phyloP scores from a whole-genome alignment of 208 protist species.

The Lotmaria passim region DNA sequence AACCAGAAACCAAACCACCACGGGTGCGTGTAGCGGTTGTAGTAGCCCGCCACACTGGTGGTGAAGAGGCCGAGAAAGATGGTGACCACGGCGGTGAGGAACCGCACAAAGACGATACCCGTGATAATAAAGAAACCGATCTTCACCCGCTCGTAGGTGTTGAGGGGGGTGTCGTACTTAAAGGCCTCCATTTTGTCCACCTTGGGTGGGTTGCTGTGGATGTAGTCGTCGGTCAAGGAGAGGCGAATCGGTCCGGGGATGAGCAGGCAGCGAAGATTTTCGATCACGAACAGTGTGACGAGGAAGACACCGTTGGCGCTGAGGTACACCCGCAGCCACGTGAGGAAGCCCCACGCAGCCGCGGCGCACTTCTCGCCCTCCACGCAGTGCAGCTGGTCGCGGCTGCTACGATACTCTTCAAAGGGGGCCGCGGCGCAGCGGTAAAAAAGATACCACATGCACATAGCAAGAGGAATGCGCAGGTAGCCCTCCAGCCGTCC shows the following conservation, averaged over 20 bases:
- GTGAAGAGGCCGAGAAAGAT: conserved; percentile 51
- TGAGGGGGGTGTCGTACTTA: conserved; percentile 79
- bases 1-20: conserved; percentile 59
- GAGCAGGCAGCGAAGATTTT: conserved; percentile 53
- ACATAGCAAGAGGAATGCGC: conserved; percentile 24
- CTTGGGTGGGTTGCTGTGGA: conserved; percentile 53
- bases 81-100: conserved; percentile 28
- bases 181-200: conserved; percentile 66
- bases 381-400: neutral
- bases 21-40: conserved; percentile 48
- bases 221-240: conserved; percentile 65
- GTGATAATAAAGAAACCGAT: conserved; percentile 65
- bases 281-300: conserved; percentile 32
- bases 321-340: conserved; percentile 22
- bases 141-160: conserved; percentile 72
- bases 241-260: conserved; percentile 44
- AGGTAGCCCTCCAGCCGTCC: conserved; percentile 22
- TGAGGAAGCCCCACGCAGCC: conserved; percentile 4
- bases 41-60: conserved; percentile 35
- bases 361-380: neutral
- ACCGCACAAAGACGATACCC: conserved; percentile 69
- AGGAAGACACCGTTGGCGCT: conserved; percentile 31
- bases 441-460: conserved; percentile 28
- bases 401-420: neutral
- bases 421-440: conserved; percentile 20